Conservation (phyloP, 257 asterid species). For the Jacaranda copaia region DNA sequence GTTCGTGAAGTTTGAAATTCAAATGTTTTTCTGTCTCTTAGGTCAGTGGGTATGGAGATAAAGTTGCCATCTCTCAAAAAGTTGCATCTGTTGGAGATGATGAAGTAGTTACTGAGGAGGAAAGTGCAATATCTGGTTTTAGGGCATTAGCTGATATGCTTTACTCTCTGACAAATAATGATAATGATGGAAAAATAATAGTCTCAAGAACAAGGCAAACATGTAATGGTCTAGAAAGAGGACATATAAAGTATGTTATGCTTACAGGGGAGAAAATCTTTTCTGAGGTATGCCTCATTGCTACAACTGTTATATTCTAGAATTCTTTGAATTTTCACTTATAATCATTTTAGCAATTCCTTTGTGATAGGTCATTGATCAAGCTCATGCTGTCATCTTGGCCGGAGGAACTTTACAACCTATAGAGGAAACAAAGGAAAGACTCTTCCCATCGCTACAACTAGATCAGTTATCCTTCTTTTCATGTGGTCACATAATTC, state of each 20-base stretch:
- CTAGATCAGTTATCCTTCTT: constrained; percentile 70
- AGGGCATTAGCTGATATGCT: constrained; percentile 71
- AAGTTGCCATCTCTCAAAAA: constrained; percentile 52
- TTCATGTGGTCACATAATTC: constrained; percentile 90
- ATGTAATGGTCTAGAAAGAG: constrained; percentile 60
- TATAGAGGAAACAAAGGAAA: constrained; percentile 92
- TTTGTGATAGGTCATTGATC: constrained; percentile 59
- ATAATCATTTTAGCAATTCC: not conserved
- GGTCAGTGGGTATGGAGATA: constrained; percentile 91
- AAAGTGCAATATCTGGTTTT: constrained; percentile 82
- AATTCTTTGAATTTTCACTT: constrained; percentile 10
- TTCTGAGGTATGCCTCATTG: constrained; percentile 72
- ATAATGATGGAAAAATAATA: constrained; percentile 83
- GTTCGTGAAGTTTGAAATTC: constrained; percentile 28
- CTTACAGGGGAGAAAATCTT: constrained; percentile 95
- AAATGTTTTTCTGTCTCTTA: constrained; percentile 37
- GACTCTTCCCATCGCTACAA: constrained; percentile 77
- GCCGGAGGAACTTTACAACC: constrained; percentile 99
- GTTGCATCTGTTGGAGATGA: constrained; percentile 43
- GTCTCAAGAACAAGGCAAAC: constrained; percentile 60
- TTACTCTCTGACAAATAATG: constrained; percentile 74
- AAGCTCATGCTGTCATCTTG: constrained; percentile 89
- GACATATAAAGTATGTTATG: constrained; percentile 89
- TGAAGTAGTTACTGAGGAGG: constrained; percentile 52
- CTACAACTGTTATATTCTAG: constrained; percentile 21